Conservation (phyloP, 257 asterid species). For the Echium plantagineum region DNA sequence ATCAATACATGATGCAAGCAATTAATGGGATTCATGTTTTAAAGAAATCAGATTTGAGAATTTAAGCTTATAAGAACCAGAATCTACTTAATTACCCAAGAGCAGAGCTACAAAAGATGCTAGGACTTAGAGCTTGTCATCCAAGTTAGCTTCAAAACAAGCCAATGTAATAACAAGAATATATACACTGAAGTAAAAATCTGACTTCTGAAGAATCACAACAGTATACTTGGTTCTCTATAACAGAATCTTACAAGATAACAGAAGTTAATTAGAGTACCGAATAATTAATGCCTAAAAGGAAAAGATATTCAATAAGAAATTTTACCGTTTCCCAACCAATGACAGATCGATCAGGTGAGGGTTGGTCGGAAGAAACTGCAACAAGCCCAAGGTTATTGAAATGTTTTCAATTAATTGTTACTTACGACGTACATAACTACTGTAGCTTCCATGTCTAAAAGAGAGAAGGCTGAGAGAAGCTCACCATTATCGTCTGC, state of each 20-base stretch:
- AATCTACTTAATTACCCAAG: too few relatives aligned
- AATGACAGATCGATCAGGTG: background rate
- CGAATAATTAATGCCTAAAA: background rate
- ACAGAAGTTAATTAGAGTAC: background rate
- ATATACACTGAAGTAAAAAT: too few relatives aligned
- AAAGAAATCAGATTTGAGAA: too few relatives aligned
- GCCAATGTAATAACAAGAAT: too few relatives aligned
- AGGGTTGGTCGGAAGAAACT: background rate
- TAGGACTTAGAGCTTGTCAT: too few relatives aligned
- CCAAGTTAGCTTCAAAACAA: too few relatives aligned
- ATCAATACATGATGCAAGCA: too few relatives aligned
- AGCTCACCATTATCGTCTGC: slow-evolving; percentile 4
- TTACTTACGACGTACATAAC: background rate
- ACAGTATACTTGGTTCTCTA: too few relatives aligned
- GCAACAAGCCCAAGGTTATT: background rate
- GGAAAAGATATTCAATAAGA: background rate
- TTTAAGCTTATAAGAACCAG: too few relatives aligned
- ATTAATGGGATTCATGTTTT: too few relatives aligned
- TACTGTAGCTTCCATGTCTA: background rate
- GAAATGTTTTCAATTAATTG: background rate
- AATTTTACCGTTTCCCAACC: slow-evolving; percentile 3
- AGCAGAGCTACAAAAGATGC: too few relatives aligned
- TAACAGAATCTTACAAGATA: background rate
- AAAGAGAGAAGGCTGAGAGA: background rate
- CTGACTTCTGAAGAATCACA: too few relatives aligned